phyloP scores from a whole-genome alignment of 1,139 yeast species.

The Zygoascus sp. region DNA sequence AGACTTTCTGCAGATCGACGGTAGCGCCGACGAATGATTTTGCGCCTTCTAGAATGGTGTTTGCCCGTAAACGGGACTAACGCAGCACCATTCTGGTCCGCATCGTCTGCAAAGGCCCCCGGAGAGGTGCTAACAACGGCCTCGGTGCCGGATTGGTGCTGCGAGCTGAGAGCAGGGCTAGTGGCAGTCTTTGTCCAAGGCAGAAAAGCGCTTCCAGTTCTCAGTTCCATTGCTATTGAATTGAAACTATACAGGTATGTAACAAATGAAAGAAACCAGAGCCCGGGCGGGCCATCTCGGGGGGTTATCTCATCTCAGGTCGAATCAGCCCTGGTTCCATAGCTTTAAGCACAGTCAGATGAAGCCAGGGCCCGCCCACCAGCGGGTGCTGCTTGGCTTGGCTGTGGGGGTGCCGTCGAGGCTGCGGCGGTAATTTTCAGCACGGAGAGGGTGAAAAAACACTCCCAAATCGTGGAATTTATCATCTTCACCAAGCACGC shows the following conservation, averaged over 20 bases:
- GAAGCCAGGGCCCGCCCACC: no score
- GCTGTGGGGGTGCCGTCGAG: not conserved
- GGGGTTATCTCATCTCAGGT: not conserved
- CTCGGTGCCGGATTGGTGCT: not conserved
- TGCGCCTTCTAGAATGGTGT: not conserved
- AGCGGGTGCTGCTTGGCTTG: not conserved
- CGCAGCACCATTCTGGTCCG: not conserved
- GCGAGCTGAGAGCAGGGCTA: not conserved
- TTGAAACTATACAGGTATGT: no score
- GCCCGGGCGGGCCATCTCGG: no score
- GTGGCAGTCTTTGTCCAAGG: not conserved
- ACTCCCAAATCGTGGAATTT: not conserved
- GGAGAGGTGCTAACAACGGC: no score
- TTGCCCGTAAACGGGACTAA: not conserved
- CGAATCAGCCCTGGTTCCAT: not conserved
- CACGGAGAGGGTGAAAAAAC: not conserved
- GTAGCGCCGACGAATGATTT: not conserved
- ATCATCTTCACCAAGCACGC: not conserved
- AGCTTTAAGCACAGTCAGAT: no score
- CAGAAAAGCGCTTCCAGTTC: not conserved
- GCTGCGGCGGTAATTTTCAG: constrained; percentile 1
- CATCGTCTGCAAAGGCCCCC: no score
- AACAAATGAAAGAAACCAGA: no score
- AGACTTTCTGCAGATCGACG: constrained; percentile 6
- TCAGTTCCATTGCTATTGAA: no score